These are phyloP conservation scores for Halophytophthora batemanensis DNA, from an alignment of 352 stramenopile genomes.

Conservation along the genomic window DNA sequence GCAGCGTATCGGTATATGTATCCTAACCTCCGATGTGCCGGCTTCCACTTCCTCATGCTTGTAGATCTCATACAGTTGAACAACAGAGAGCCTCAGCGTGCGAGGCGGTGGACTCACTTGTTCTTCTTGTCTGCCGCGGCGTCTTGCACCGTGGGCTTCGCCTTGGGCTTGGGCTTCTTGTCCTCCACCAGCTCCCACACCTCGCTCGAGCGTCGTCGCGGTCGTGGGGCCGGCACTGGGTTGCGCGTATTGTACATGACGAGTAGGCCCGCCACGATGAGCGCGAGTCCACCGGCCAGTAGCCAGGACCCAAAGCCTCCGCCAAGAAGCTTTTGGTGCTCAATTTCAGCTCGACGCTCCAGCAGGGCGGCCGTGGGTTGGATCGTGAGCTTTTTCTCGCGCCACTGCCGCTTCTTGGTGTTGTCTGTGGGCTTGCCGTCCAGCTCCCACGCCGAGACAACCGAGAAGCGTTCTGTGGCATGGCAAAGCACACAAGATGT, in stretches of 20 bases:
- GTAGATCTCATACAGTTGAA: too few relatives aligned
- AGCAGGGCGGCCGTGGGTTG: conserved; percentile 35
- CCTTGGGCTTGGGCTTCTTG: conserved; percentile 25
- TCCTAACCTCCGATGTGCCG: too few relatives aligned
- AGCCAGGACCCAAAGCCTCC: conserved; percentile 31
- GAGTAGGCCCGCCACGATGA: conserved; percentile 44
- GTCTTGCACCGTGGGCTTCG: conserved; percentile 13
- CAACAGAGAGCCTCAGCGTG: too few relatives aligned
- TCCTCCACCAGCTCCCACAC: conserved; percentile 53
- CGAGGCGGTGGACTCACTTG: conserved; percentile 3
- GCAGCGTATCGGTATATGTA: too few relatives aligned
- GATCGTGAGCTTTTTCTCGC: conserved; percentile 43
- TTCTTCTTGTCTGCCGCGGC: conserved; percentile 23
- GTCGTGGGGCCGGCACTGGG: conserved; percentile 18
- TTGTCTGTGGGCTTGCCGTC: conserved; percentile 21
- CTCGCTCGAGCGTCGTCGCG: conserved; percentile 30
- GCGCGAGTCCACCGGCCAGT: conserved; percentile 40
- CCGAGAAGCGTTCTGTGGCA: conserved; percentile 39
- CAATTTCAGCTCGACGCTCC: conserved; percentile 29
- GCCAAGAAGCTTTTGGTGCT: background rate
- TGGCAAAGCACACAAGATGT: conserved; percentile 1
- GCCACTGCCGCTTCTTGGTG: conserved; percentile 14
- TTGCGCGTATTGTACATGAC: conserved; percentile 49
- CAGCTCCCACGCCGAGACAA: conserved; percentile 64
- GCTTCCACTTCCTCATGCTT: too few relatives aligned